These are phyloP conservation scores for Batkoa obscura DNA, from an alignment of 371 early-diverging fungal genomes.

Conservation along the genomic window DNA sequence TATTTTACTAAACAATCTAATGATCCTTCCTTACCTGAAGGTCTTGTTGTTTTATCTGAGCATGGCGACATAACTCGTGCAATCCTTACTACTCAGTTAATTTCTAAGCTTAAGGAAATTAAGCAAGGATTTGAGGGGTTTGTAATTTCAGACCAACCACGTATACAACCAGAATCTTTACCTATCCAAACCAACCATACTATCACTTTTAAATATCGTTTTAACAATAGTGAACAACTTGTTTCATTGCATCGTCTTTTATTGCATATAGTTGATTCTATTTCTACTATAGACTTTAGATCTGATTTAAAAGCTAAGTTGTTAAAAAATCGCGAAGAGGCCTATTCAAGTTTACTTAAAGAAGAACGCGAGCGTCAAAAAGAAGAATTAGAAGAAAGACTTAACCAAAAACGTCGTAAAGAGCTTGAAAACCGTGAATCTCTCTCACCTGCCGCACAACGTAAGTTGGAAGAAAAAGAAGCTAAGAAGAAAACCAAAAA, in stretches of 20 bases:
- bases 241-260: neutral
- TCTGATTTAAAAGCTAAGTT: slow-evolving; percentile 1
- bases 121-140: neutral
- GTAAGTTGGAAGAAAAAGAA: slow-evolving; percentile 6
- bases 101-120: neutral
- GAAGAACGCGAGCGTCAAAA: neutral
- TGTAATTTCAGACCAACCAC: slow-evolving; percentile 2
- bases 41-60: neutral
- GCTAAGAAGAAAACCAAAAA: neutral
- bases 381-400: neutral
- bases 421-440: slow-evolving; percentile 1
- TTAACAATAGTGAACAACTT: neutral
- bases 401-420: neutral
- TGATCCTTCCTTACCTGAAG: neutral
- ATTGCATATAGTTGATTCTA: neutral
- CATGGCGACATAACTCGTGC: neutral
- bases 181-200: neutral
- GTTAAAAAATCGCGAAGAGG: neutral
- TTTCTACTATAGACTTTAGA: neutral
- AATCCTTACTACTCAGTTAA: neutral
- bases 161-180: neutral
- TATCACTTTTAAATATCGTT: neutral
- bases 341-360: neutral
- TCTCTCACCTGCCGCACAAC: neutral
- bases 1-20: slow-evolving; percentile 4